These are phyloP conservation scores for Phaeophleospora eucalypticola DNA, from an alignment of 2,329 filamentous ascomycete species.

Conservation along the genomic window DNA sequence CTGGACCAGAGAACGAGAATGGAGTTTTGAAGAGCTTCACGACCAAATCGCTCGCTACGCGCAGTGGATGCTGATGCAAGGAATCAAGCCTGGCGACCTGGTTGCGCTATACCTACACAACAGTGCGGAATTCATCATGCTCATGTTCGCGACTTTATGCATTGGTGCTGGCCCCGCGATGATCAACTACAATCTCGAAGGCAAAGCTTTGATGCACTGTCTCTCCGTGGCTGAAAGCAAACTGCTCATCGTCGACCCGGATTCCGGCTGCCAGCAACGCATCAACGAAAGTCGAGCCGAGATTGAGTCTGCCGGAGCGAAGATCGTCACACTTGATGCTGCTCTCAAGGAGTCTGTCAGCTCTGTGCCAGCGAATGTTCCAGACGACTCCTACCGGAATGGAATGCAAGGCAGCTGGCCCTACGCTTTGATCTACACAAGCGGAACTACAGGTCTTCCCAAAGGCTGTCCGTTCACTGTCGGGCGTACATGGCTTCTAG, in stretches of 20 bases:
- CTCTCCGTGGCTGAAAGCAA: constrained; percentile 36
- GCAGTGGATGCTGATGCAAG: constrained; percentile 52
- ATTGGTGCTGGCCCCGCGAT: constrained; percentile 33
- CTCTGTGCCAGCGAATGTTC: constrained; percentile 17
- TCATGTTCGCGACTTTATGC: constrained; percentile 26
- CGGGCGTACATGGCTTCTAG: constrained; percentile 41
- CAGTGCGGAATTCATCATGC: constrained; percentile 28
- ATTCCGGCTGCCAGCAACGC: constrained; percentile 48
- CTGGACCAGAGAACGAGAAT: constrained; percentile 58
- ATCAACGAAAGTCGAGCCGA: constrained; percentile 50
- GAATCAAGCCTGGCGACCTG: constrained; percentile 31
- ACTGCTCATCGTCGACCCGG: constrained; percentile 43
- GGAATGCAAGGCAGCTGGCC: constrained; percentile 46
- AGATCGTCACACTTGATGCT: constrained; percentile 50
- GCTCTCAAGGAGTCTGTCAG: constrained; percentile 44
- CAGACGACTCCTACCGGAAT: constrained; percentile 23
- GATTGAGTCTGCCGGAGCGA: constrained; percentile 55
- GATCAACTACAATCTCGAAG: constrained; percentile 36
- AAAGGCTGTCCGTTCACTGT: constrained; percentile 65
- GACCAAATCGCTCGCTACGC: constrained; percentile 56
- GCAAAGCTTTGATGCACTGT: constrained; percentile 33
- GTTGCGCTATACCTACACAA: constrained; percentile 31
- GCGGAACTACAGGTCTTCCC: constrained; percentile 66
- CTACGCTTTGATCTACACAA: constrained; percentile 70
- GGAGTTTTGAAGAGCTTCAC: constrained; percentile 56